Evolutionary conservation across 306 rosid genomes (phyloP), one percentile per base, ranked within the genome.

Genomic region (Pyrus bretschneideri): DNA sequence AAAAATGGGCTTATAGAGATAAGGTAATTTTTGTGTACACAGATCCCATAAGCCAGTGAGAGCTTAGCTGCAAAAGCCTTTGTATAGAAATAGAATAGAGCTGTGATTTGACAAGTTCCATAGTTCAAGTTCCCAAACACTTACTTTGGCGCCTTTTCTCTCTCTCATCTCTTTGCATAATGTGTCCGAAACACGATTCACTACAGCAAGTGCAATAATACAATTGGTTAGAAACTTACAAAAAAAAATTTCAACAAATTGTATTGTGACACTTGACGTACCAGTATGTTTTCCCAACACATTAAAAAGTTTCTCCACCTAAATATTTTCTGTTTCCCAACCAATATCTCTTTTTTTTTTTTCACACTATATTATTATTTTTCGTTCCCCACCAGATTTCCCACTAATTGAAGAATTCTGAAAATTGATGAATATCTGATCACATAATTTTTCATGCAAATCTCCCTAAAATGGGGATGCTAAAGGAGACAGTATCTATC

Each of bases 41-140:
- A 79, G 73, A 80, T 86, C 87, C 70, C 84, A 82, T 67, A 70
- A 81, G 85, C 75, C 71, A 75, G 76, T 70, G 80, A 76, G 70
- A 79, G 81, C 79, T 85, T 73, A 86, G 87, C 29, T 76, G 84
- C 68, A 67, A 65, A 78, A 74, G 71, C 52, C 76, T 87, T 83
- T 84, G 84, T 69, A 87, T 88, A 42, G 11, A 42, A 35, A 38
- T 38, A 38, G 42, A 38, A 38, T 42, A 85, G 89, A 64, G 71
- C 31, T 49, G 76, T n/a, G 44, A 57, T 22, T 35, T 67, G 86
- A 51, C 71, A 83, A 42, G 23, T 77, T 51, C 38, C 35, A 23
- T 78, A 88, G 91, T 86, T 84, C 97, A 87, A 88, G 93, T 90
- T 92, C 88, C 89, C 73, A 91, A 87, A 88, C 78, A 38, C 74